Base-by-base conservation (phyloP, 768 basidiomycete species). In the Trametes cinnabarina region DNA sequence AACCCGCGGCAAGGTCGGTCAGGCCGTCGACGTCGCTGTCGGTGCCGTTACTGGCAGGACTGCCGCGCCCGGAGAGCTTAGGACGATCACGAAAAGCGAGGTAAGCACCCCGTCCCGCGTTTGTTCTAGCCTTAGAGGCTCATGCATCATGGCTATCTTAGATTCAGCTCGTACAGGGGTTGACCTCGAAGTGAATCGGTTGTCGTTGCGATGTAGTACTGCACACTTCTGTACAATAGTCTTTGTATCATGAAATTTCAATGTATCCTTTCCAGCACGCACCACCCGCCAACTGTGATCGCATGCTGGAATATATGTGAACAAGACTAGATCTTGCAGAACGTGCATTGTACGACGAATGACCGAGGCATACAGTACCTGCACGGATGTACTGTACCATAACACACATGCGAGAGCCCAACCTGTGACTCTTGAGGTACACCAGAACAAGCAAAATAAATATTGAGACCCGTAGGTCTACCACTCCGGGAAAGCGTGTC, bases 401-500 rank as follows among this genome's bases (percentile, higher is more conserved):
- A 12, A 32, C 1, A 0, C 7, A 32, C 7, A 32, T n/a, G 30
- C 30, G 30, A 32, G 2, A 2, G 7, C 30, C 7, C 30, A 32
- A 32, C 30, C n/a, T n/a, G n/a, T n/a, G n/a, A n/a, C n/a, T n/a
- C n/a, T 14, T 8, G 5, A 39, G 14, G 37, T 39, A 39, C 34
- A 34, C 8, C 34, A 34, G 12, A 54, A 55, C 47, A 55, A 15
- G 28, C 12, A 39, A 46, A 39, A 74, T 73, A 74, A 74, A 74
- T 74, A 74, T 74, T 73, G 72, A 74, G 71, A 73, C 69, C 73
- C 71, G 70, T 72, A 73, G 71, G 66, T 72, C 71, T 88, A 88
- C 88, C 87, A 89, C 88, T 90, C 88, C 87, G 87, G 86, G 82
- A 88, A 89, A 92, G 89, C 90, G 91, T 95, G 94, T 94, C 94